phyloP scores from a whole-genome alignment of 176 grass and related monocot species.

The Alloteropsis semialata region DNA sequence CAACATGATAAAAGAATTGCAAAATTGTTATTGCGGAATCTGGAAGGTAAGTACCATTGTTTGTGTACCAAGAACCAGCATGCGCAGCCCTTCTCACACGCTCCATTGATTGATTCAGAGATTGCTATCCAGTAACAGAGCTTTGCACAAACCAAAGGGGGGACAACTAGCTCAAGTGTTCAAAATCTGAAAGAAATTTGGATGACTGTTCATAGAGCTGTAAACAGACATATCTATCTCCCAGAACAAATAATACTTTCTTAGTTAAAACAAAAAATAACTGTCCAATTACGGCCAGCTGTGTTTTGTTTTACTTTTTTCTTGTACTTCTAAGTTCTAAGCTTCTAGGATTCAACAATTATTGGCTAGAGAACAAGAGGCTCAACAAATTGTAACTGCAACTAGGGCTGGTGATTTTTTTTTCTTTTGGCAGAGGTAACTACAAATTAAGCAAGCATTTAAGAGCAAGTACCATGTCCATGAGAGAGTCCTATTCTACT shows the following conservation, averaged over 20 bases:
- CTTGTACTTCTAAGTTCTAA: too few relatives aligned
- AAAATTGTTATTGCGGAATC: neutral
- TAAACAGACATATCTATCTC: neutral
- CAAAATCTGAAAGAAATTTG: neutral
- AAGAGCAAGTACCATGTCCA: too few relatives aligned
- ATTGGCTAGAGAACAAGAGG: too few relatives aligned
- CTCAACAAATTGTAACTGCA: too few relatives aligned
- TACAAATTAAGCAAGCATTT: too few relatives aligned
- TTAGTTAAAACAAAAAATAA: too few relatives aligned
- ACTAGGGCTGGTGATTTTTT: too few relatives aligned
- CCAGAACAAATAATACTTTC: neutral
- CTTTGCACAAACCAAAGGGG: neutral
- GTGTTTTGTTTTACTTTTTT: too few relatives aligned
- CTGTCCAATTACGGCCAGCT: too few relatives aligned
- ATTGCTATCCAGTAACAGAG: neutral
- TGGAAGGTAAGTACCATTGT: constrained; percentile 50
- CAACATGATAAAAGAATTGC: neutral
- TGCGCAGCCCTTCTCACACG: constrained; percentile 67
- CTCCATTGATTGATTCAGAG: constrained; percentile 44
- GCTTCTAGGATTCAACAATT: too few relatives aligned
- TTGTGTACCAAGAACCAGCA: constrained; percentile 91
- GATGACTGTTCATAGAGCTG: neutral
- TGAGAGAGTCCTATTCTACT: too few relatives aligned
- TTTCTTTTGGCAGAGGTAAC: too few relatives aligned
- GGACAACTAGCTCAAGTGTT: neutral